Evolutionary conservation across 2,329 filamentous ascomycete species (phyloP), one percentile per base, ranked within the genome.

Genomic region (Penicillium sp.): DNA sequence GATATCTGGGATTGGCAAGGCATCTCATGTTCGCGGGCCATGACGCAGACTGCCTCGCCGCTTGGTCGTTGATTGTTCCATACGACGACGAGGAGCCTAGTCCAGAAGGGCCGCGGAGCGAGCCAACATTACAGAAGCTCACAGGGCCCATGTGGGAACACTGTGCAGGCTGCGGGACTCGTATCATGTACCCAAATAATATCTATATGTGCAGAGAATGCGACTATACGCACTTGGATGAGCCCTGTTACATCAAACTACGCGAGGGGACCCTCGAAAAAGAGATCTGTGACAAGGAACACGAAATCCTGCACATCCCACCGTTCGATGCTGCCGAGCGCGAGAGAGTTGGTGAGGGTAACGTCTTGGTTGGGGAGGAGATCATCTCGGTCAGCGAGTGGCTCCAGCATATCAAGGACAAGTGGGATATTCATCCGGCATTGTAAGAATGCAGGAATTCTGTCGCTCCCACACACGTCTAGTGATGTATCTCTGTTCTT

Each of bases 21-120:
- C 40, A 50, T 40, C 49, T 63, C 26, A 59, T 57, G 50, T 53
- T 53, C 43, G 53, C 55, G 7, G 59, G 57, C 15, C 55, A 61
- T 22, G 59, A 64, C 32, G 45, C 45, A n/a, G 57, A 63, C 48
- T 49, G 57, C 22, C 52, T 63, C 19, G 61, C 58, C 5, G 61
- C 61, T 8, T 64, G 62, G 61, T 63, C 57, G 15, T 47, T 63
- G 34, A 53, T 64, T 6, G 42, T 46, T 34, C 60, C 62, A 13
- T 21, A 41, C 15, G 37, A 44, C 3, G 47, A 52, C 21, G 42
- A 24, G 5, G 43, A 43, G 15, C 15, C 22, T 9, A 19, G 24
- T 3, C 2, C 38, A n/a, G 41, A 44, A 8, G n/a, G 2, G 2
- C 6, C 19, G 21, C 26, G 17, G n/a, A 3, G 15, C 4, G 3